phyloP scores from a whole-genome alignment of 148 eudicot genomes.

The Rhododendron williamsianum region DNA sequence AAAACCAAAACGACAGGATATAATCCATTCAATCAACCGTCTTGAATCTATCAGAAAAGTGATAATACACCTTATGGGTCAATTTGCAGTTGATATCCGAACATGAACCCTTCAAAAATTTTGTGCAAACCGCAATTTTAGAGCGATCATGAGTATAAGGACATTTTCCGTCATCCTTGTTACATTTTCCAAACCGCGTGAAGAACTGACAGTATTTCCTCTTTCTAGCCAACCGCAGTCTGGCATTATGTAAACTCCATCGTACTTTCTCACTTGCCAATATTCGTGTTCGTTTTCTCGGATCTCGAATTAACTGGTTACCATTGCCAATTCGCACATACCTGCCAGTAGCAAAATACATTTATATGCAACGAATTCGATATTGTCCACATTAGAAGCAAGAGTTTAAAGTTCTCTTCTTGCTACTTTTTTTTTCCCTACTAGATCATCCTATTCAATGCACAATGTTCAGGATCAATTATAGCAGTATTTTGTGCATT shows the following conservation, averaged over 20 bases:
- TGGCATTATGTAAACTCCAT: slow-evolving; percentile 96
- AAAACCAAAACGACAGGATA: neutral
- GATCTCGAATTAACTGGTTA: slow-evolving; percentile 85
- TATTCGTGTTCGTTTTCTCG: slow-evolving; percentile 82
- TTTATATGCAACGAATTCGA: neutral
- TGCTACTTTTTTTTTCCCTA: neutral
- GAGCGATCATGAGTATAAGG: slow-evolving; percentile 87
- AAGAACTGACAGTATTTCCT: slow-evolving; percentile 83
- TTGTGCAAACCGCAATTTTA: slow-evolving; percentile 86
- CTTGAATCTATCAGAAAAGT: neutral
- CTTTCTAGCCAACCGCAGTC: slow-evolving; percentile 75
- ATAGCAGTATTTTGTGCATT: neutral
- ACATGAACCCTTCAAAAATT: slow-evolving; percentile 79
- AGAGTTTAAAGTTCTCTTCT: neutral
- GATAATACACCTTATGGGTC: slow-evolving; percentile 84
- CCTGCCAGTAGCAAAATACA: slow-evolving; percentile 33
- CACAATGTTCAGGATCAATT: neutral
- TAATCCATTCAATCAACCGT: neutral
- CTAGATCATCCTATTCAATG: neutral
- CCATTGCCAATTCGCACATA: slow-evolving; percentile 95
- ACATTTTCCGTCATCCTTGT: slow-evolving; percentile 89
- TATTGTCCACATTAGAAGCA: neutral
- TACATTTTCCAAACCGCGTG: slow-evolving; percentile 94
- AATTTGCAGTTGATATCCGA: slow-evolving; percentile 68
- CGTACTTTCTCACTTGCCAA: slow-evolving; percentile 92